Base-by-base conservation (phyloP, 1,284 basidiomycete species). In the Sutorius eximius region DNA sequence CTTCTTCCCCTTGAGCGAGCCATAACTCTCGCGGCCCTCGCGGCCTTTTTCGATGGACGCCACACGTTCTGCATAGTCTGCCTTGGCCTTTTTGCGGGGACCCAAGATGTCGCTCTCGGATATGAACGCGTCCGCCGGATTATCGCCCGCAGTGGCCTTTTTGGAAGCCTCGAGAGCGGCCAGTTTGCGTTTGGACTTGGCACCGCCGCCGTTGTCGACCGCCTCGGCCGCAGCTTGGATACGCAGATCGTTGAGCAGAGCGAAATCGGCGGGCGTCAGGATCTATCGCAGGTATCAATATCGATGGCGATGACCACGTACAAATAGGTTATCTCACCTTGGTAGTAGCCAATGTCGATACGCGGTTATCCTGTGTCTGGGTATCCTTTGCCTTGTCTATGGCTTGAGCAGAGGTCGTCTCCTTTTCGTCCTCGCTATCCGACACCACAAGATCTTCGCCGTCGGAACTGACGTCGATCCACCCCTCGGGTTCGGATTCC, bases 241-340 rank as follows among this genome's bases (percentile, higher is more conserved):
- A 9, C 90, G 88, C 10, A 99, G 84, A 64, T 98, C 93, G 65
- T 93, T 93, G 53, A 99, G 82, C 49, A 98, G 77, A 0, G 92
- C 92, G 71, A 98, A 99, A 73, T 99, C 96, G 29, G 95, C 95
- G 0, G 97, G 97, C 0, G 97, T 99, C 34, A 99, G 84, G 66
- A 99, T 99, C 93, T 95, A 56, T 11, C 46, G 13, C 22, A 3
- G 16, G 13, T 22, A 30, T 55, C 51, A 64, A 32, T 36, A 37
- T 41, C 6, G 9, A 15, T n/a, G 12, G 7, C 6, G 12, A 13
- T 7, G 13, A 51, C 16, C 24, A 27, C 32, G 34, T 18, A 51
- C 11, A 16, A 2, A 11, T 33, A 32, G 32, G 7, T 3, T 37
- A 27, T 37, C 29, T 33, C 55, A 86, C 91, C 75, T 93, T 93